These are phyloP conservation scores for Fusarium heterosporum DNA, from an alignment of 2,329 filamentous ascomycete species.

Conservation along the genomic window DNA sequence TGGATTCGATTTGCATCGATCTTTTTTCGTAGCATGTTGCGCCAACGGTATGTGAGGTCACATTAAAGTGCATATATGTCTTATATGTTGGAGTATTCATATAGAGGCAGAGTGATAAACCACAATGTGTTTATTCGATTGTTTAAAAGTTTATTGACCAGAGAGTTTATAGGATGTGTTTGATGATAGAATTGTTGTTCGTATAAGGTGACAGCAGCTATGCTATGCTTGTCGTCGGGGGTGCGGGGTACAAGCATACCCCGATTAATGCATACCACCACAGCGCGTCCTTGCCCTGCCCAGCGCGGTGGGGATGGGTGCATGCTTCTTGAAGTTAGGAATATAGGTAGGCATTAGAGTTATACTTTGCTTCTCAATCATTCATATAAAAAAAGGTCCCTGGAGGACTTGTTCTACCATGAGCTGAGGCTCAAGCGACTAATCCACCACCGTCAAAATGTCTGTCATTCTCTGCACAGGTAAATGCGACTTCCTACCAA, in stretches of 20 bases:
- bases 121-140: neutral
- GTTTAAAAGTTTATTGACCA: neutral
- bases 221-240: slow-evolving; percentile 2
- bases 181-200: neutral
- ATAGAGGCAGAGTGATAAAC: neutral
- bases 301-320: slow-evolving; percentile 8
- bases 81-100: neutral
- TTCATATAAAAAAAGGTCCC: slow-evolving; percentile 29
- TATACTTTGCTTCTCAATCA: slow-evolving; percentile 15
- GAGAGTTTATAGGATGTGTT: neutral
- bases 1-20: neutral
- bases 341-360: slow-evolving; percentile 25
- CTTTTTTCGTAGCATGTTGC: neutral
- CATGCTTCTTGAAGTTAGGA: slow-evolving; percentile 31
- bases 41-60: neutral
- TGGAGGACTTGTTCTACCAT: slow-evolving; percentile 39
- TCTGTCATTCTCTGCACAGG: slow-evolving; percentile 73
- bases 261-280: slow-evolving; percentile 27
- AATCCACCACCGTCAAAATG: slow-evolving; percentile 54
- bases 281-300: slow-evolving; percentile 17
- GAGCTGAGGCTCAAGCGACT: slow-evolving; percentile 39
- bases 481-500: slow-evolving; percentile 49
- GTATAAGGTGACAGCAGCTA: neutral
- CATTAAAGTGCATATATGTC: neutral
- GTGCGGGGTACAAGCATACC: slow-evolving; percentile 24